Percentiles rank a stretch among this genome's conserved stretches.
These are phyloP conservation scores for Pseudogymnoascus sp. DNA, from an alignment of 2,329 filamentous ascomycete genomes.

Conservation along the genomic window DNA sequence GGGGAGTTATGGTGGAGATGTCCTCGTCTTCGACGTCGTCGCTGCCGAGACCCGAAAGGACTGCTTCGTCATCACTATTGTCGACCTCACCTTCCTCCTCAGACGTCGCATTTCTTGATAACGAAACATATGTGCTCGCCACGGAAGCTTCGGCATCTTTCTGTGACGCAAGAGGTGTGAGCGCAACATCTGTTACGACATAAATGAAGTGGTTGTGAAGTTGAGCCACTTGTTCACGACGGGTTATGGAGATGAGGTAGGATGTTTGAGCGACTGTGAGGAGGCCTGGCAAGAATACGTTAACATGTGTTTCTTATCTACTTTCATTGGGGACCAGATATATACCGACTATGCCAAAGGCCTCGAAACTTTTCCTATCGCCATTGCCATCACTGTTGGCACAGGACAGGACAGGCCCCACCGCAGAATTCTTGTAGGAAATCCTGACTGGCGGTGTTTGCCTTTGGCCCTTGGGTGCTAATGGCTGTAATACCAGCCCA, in stretches of 20 bases:
- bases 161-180: conserved; percentile 80
- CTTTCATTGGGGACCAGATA: neutral
- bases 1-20: conserved; percentile 5
- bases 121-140: conserved; percentile 44
- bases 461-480: conserved; percentile 23
- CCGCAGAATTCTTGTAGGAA: conserved; percentile 23
- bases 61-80: conserved; percentile 40
- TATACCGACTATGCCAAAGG: conserved; percentile 29
- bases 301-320: neutral
- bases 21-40: conserved; percentile 39
- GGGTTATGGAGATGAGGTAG: conserved; percentile 80
- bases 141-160: conserved; percentile 67
- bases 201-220: conserved; percentile 77
- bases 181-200: conserved; percentile 75
- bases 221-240: conserved; percentile 80
- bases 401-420: conserved; percentile 19
- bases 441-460: conserved; percentile 24
- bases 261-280: conserved; percentile 72
- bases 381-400: conserved; percentile 5
- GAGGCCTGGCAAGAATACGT: conserved; percentile 50
- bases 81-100: conserved; percentile 29
- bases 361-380: conserved; percentile 25
- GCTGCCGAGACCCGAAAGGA: conserved; percentile 23
- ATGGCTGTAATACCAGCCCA: conserved; percentile 27
- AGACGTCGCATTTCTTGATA: conserved; percentile 20